Evolutionary conservation across 805 yeast genomes (phyloP), one percentile per base, ranked within the genome.

Genomic region (Naumovozyma castellii): DNA sequence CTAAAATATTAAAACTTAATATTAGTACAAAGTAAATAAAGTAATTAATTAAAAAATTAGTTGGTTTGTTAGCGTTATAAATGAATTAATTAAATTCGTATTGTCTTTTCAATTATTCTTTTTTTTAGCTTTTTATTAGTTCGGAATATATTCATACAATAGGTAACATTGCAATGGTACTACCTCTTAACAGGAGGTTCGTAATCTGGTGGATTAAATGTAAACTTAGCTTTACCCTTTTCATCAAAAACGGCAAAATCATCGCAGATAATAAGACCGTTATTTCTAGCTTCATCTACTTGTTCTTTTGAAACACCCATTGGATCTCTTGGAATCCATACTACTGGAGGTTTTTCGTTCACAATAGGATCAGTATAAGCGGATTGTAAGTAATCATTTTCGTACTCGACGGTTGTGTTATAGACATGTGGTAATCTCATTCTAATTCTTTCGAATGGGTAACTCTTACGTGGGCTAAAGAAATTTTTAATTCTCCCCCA

Each of bases 161-260:
- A n/a, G n/a, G n/a, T n/a, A n/a, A n/a, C n/a, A n/a, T n/a, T n/a
- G n/a, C n/a, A 10, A 22, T 22, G 9, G 14, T 5, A 18, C 44
- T 39, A 53, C 27, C 45, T 48, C 38, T 53, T 52, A 5, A 53
- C 50, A 14, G 38, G 43, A 20, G 43, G 45, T 50, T 75, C 80
- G 56, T 75, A 82, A 36, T 74, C 73, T 3, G 92, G 92, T 37
- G 92, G 92, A 39, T 76, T 74, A 31, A 81, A 84, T 19, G 72
- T 65, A 49, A 68, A 78, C 5, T 56, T 57, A 16, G 72, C 60
- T 38, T 66, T 66, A 33, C 77, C 79, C 64, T 78, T 75, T 34
- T 76, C 85, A 48, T 76, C 69, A 45, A 67, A 72, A 4, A 61
- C 57, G 4, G 92, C 78, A 48, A 73, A 68, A 14, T 66, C 76